Evolutionary conservation across 177 flowering plant species (phyloP).

Genomic region (Telopea speciosissima): DNA sequence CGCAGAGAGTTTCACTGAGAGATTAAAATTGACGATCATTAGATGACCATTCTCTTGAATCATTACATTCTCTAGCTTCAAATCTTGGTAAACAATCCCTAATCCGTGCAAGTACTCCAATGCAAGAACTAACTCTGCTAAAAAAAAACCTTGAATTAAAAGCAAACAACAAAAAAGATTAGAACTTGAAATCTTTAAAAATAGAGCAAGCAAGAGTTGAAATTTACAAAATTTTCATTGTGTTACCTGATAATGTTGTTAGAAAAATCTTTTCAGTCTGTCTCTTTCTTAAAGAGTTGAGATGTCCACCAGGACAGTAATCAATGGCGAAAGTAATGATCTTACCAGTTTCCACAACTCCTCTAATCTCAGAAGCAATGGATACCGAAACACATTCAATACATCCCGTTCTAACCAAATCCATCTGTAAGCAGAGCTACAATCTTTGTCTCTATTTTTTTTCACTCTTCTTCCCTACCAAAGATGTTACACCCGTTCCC

Average conservation of each 20-base stretch:
- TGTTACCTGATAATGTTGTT: slow-evolving; percentile 61
- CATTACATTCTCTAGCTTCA: slow-evolving; percentile 97
- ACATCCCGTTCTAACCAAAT: slow-evolving; percentile 59
- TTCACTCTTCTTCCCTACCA: slow-evolving; percentile 15
- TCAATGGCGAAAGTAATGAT: slow-evolving; percentile 67
- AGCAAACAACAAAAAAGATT: too few species aligned
- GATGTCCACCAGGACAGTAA: slow-evolving; percentile 74
- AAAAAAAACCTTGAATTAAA: slow-evolving; percentile 59
- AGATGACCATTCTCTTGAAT: too few species aligned
- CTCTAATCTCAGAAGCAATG: slow-evolving; percentile 64
- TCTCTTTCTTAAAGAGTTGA: slow-evolving; percentile 39
- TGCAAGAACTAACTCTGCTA: slow-evolving; percentile 77
- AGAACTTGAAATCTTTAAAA: too few species aligned
- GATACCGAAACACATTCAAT: slow-evolving; percentile 43
- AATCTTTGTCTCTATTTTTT: not conserved
- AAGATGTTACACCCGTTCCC: too few species aligned
- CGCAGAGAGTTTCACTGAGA: too few species aligned
- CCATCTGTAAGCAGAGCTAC: slow-evolving; percentile 24
- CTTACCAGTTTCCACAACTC: slow-evolving; percentile 43
- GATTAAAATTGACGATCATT: too few species aligned
- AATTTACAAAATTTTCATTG: not conserved
- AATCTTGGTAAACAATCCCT: slow-evolving; percentile 78
- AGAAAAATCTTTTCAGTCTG: slow-evolving; percentile 85
- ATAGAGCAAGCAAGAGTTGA: too few species aligned
- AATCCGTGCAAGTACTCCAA: slow-evolving; percentile 71